Evolutionary conservation across 352 stramenopile species (phyloP), one percentile per base, ranked within the genome.

Genomic region (Globisporangium abappressorium): DNA sequence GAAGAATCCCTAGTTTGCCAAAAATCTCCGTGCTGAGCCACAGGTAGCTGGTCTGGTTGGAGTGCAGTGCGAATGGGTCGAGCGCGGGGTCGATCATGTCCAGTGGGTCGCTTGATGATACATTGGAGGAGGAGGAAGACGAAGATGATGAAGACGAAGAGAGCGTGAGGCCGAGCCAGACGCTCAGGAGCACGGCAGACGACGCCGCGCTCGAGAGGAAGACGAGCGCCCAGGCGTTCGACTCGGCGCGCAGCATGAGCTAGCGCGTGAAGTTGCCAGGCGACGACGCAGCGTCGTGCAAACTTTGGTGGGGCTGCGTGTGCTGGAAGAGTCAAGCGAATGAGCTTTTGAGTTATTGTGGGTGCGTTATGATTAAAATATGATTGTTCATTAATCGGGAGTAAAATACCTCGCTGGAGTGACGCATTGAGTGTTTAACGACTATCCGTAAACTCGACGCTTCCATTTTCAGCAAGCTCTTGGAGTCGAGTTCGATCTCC

Each of bases 201-300:
- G 63, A 30, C 15, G 18, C 2, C 2, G 63, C 15, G 63, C 9
- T 64, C 28, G 54, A 43, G 33, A 63, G 26, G 26, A 69, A 43
- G 41, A 64, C 41, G 28, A 69, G 63, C 3, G 38, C 28, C 55
- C 26, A 63, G 26, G 63, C 38, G 20, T 68, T 64, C 15, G 15
- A 51, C 28, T 63, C 55, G 54, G 62, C 41, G 26, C 54, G 54
- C 15, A 49, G 18, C 20, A 30, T 41, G 36, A 68, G 38, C 63
- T 54, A 58, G 55, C 30, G 64, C 55, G 60, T n/a, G 28, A 64
- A 51, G 64, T 64, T 64, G 41, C 30, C 51, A 30, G 15, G 8
- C 14, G 14, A 15, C 20, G 28, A 15, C 18, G 15, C 38, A 46
- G 28, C 8, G 54, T 28, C 12, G 22, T 15, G 26, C 36, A 43